Evolutionary conservation across 306 rosid species (phyloP), one percentile per base, ranked within the genome.

Genomic region (Trifolium subterraneum): DNA sequence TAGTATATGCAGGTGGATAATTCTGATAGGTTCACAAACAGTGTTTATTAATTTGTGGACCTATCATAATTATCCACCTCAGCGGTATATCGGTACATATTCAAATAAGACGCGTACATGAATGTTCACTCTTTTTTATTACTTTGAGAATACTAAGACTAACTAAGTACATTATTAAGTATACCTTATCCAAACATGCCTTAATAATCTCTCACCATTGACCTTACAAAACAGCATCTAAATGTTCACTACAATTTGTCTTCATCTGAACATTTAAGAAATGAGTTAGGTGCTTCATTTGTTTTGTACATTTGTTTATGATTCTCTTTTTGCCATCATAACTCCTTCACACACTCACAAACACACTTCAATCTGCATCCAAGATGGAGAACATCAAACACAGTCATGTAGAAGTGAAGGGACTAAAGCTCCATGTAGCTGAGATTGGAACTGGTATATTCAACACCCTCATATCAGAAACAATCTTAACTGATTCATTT

Each of bases 361-460:
- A 47, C n/a, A 47, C 63, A 62, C 51, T 20, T 29, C 9, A 16
- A 6, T 8, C 50, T 31, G 48, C 36, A 33, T 25, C 71, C 0
- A 39, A 66, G 50, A 89, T 91, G 97, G 92, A 91, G 47, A 84
- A 86, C 16, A 81, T 91, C 56, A 16, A 84, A 72, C 97, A 86
- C 75, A 77, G 70, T 38, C 60, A 83, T 3, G 92, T 87, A 5
- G 80, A 87, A 71, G 94, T 89, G 35, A 78, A 82, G 59, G 97
- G 89, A 78, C 71, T 91, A 18, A 89, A 89, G 73, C 84, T 91
- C 31, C 92, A 89, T 68, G 90, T 89, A 25, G 92, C 95, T 29
- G 90, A 86, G 83, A 83, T 84, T 27, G 92, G 90, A 84, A 79
- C 38, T 25, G 87, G 85, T 56, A 56, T 56, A 56, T 69, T 7